These are phyloP conservation scores for Mallotus japonicus DNA, from an alignment of 441 rosid genomes.

Conservation along the genomic window DNA sequence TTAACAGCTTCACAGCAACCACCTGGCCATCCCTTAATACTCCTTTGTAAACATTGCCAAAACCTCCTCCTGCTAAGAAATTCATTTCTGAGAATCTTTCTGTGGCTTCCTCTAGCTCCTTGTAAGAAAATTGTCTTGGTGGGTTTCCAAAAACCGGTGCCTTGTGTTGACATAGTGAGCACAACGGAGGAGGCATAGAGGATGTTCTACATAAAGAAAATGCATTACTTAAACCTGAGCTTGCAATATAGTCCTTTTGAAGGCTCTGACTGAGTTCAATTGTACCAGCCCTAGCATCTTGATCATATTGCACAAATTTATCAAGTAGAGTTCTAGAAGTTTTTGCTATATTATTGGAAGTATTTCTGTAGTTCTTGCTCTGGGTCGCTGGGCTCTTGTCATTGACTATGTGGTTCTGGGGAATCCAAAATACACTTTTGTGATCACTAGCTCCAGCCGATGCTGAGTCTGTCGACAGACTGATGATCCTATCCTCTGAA, in stretches of 20 bases:
- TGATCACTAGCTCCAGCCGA: constrained; percentile 24
- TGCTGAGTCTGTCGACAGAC: constrained; percentile 26
- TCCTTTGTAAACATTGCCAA: constrained; percentile 57
- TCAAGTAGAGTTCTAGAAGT: constrained; percentile 42
- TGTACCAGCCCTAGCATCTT: constrained; percentile 24
- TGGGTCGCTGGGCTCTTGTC: constrained; percentile 21
- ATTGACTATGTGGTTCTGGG: constrained; percentile 37
- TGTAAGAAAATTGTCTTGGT: constrained; percentile 53
- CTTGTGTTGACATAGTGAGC: constrained; percentile 63
- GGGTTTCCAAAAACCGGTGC: constrained; percentile 69
- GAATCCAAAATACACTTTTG: constrained; percentile 43
- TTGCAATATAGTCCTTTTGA: constrained; percentile 25
- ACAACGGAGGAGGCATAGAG: constrained; percentile 66
- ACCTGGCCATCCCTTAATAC: constrained; percentile 53
- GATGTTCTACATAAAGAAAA: constrained; percentile 53
- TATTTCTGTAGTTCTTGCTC: constrained; percentile 18
- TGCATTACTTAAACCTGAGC: constrained; percentile 39
- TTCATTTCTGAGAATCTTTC: constrained; percentile 53
- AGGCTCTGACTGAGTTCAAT: constrained; percentile 29
- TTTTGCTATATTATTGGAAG: constrained; percentile 23
- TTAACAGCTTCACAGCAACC: constrained; percentile 65
- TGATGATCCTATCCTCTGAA: constrained; percentile 29
- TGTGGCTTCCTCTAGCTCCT: constrained; percentile 57
- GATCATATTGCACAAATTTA: constrained; percentile 54
- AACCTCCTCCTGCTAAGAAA: constrained; percentile 64